Percentiles rank a stretch among this genome's conserved stretches.
These are phyloP conservation scores for Alliaria petiolata DNA, from an alignment of 345 rosid species.

Conservation along the genomic window DNA sequence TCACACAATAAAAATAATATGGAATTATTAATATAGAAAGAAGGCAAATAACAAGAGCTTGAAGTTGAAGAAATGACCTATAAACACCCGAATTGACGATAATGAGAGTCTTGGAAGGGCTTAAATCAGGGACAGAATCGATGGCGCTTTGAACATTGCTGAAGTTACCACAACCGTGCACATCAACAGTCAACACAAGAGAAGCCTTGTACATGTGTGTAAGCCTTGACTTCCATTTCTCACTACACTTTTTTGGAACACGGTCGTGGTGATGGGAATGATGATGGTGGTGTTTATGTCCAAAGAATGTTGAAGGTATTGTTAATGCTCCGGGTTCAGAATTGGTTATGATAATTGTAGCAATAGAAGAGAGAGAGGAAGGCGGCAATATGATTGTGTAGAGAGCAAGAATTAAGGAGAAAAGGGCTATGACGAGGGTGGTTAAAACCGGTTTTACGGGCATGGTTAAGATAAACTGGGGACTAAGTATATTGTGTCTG, in stretches of 20 bases:
- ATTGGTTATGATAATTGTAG: conserved; percentile 13
- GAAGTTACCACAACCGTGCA: conserved; percentile 61
- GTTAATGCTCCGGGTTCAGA: conserved; percentile 12
- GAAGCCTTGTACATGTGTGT: conserved; percentile 33
- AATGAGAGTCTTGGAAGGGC: conserved; percentile 51
- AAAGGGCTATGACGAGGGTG: not conserved
- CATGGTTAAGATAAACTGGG: conserved; percentile 9
- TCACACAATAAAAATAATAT: not conserved
- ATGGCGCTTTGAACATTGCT: conserved; percentile 69
- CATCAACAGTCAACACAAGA: conserved; percentile 57
- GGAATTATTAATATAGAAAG: not conserved
- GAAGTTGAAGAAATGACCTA: conserved; percentile 47
- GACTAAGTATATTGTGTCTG: not conserved
- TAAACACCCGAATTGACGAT: conserved; percentile 63
- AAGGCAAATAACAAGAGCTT: not conserved
- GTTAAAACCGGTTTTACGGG: conserved; percentile 5
- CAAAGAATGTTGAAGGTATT: conserved; percentile 21
- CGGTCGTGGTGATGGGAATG: not conserved
- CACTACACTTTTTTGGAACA: conserved; percentile 30
- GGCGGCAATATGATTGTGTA: not conserved
- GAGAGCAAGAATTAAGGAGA: conserved; percentile 12
- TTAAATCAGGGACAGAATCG: conserved; percentile 59
- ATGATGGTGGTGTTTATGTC: not conserved
- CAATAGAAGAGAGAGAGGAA: not conserved
- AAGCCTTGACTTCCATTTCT: conserved; percentile 41